Evolutionary conservation across 768 basidiomycete genomes (phyloP).

Genomic region (Podaxis pistillaris): DNA sequence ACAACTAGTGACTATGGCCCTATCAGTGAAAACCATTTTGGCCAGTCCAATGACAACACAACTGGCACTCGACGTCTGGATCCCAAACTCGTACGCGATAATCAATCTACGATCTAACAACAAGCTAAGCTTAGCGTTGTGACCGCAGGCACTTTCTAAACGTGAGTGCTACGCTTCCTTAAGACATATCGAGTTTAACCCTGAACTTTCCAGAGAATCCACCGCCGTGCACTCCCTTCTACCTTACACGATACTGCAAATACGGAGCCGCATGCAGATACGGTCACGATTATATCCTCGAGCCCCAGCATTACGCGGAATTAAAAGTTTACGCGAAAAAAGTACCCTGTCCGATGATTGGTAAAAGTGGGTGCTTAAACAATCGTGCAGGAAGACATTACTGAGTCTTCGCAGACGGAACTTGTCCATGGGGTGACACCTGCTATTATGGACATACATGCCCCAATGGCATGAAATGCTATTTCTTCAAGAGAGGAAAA

Average conservation of each 20-base stretch:
- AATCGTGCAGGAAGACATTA: not conserved
- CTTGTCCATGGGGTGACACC: slow-evolving; percentile 57
- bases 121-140: slow-evolving; percentile 19
- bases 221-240: slow-evolving; percentile 67
- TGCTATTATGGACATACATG: slow-evolving; percentile 59
- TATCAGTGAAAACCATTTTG: not conserved
- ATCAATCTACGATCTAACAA: slow-evolving; percentile 12
- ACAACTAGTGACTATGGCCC: not conserved
- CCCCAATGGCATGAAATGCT: slow-evolving; percentile 40
- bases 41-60: slow-evolving; percentile 16
- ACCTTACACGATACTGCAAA: slow-evolving; percentile 55
- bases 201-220: slow-evolving; percentile 45
- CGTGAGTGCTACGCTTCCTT: slow-evolving; percentile 40
- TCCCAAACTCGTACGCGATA: slow-evolving; percentile 45
- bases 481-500: slow-evolving; percentile 49
- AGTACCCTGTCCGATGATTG: slow-evolving; percentile 57
- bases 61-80: slow-evolving; percentile 41
- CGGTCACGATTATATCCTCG: slow-evolving; percentile 58
- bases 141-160: slow-evolving; percentile 53
- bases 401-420: slow-evolving; percentile 38
- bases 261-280: slow-evolving; percentile 58
- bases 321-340: slow-evolving; percentile 58
- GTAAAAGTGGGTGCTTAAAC: slow-evolving; percentile 42
- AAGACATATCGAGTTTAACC: slow-evolving; percentile 13
- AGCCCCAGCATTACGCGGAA: slow-evolving; percentile 50